phyloP scores from a whole-genome alignment of 2,329 filamentous ascomycete species.

The Colletotrichum musae region DNA sequence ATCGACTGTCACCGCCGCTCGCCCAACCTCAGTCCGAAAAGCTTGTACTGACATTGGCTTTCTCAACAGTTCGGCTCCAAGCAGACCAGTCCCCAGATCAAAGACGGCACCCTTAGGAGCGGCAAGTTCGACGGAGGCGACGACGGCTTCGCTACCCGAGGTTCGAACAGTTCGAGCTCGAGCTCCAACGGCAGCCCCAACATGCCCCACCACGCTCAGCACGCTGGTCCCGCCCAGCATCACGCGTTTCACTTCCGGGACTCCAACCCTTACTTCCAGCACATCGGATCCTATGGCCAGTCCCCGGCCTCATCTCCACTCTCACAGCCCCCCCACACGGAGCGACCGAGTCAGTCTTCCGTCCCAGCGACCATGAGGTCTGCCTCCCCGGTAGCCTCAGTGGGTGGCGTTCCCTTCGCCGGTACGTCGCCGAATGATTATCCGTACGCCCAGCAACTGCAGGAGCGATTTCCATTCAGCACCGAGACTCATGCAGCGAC shows the following conservation, averaged over 20 bases:
- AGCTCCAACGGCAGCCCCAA: constrained; percentile 56
- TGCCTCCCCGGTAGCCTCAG: constrained; percentile 61
- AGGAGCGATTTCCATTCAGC: constrained; percentile 64
- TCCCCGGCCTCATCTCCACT: constrained; percentile 54
- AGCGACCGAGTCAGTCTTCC: constrained; percentile 48
- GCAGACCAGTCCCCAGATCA: constrained; percentile 65
- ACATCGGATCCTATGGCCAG: constrained; percentile 48
- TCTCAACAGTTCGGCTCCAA: constrained; percentile 73
- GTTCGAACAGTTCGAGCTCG: constrained; percentile 53
- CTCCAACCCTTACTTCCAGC: constrained; percentile 38
- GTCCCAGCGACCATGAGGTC: constrained; percentile 55
- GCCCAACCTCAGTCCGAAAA: constrained; percentile 43
- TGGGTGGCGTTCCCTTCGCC: constrained; percentile 61
- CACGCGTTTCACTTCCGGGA: constrained; percentile 53
- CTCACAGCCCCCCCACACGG: constrained; percentile 44
- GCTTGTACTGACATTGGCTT: constrained; percentile 55
- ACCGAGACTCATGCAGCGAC: constrained; percentile 64
- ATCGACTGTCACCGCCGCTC: constrained; percentile 41
- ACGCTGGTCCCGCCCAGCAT: constrained; percentile 57
- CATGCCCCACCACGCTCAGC: constrained; percentile 51
- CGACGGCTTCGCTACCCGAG: constrained; percentile 51
- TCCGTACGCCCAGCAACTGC: constrained; percentile 57
- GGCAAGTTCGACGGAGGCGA: constrained; percentile 60
- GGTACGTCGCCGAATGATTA: constrained; percentile 61
- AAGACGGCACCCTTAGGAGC: constrained; percentile 61